Evolutionary conservation across 805 yeast species (phyloP), one percentile per base, ranked within the genome.

Genomic region (Kazachstania psychrophila): DNA sequence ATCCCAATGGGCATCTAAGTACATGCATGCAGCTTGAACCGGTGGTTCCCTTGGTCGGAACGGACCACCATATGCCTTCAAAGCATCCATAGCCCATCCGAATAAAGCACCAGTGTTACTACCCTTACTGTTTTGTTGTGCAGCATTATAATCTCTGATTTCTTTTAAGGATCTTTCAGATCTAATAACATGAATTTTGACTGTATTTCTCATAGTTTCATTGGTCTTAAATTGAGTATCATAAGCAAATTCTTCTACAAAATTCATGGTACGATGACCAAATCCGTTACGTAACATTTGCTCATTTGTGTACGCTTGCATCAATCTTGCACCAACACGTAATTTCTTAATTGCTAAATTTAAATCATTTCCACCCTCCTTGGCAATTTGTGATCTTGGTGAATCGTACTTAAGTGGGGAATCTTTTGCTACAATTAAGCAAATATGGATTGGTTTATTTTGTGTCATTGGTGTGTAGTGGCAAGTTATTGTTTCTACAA

Each of bases 271-370:
- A 42, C 96, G 65, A 45, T 77, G 73, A 9, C 95, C 94, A 52
- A 84, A 73, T 0, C 92, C 88, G 31, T 74, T 70, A 27, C 79
- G 64, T 36, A 75, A 58, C 94, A 89, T 85, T 53, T 87, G 95
- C 47, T 88, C 96, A 48, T 76, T 77, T 0, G 96, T 88, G 57
- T 72, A 87, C 1, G 95, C 94, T 49, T 85, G 89, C 94, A 85
- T 84, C 58, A 88, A 58, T 47, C 95, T 69, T 4, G 82, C 94
- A 3, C 84, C 95, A 42, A 86, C 73, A 48, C 92, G 73, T 45
- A 89, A 55, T 54, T 85, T 85, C 45, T 65, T 66, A 14, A 82
- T 62, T 1, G 95, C 95, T 5, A 77, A 55, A n/a, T 77, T 77
- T 16, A 88, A 47, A 11, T 68, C 73, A 42, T 83, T 77, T 2